These are phyloP conservation scores for Paramecium sexaurelia DNA, from an alignment of 73 alveolate genomes.

Conservation along the genomic window DNA sequence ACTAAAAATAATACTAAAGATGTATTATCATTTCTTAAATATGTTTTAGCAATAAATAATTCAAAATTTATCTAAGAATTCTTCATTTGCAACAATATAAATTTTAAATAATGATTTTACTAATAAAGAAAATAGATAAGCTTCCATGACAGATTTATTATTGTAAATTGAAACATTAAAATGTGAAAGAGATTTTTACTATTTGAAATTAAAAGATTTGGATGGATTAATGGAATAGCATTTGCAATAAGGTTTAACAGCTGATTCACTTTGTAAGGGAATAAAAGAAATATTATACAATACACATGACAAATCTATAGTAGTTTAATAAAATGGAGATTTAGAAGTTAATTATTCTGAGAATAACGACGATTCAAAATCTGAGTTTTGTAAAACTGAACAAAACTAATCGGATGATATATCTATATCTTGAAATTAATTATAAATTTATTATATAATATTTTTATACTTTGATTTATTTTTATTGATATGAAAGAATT, in stretches of 20 bases:
- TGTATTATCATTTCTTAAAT: background rate
- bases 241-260: background rate
- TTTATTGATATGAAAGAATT: background rate
- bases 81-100: constrained; percentile 22
- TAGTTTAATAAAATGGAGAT: constrained; percentile 34
- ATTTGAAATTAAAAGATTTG: constrained; percentile 49
- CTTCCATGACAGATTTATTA: background rate
- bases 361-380: background rate
- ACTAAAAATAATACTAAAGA: background rate
- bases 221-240: constrained; percentile 52
- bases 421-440: constrained; percentile 2
- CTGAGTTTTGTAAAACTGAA: constrained; percentile 3
- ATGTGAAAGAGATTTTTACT: constrained; percentile 64
- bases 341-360: background rate
- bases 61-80: constrained; percentile 45
- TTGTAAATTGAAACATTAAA: constrained; percentile 39
- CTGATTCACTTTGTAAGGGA: constrained; percentile 21
- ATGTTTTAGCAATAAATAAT: constrained; percentile 3
- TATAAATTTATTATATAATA: background rate
- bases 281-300: constrained; percentile 57
- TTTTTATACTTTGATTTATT: background rate
- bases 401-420: background rate
- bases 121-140: constrained; percentile 17
- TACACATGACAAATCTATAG: constrained; percentile 49
- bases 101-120: background rate